Evolutionary conservation across 2,329 filamentous ascomycete species (phyloP), one percentile per base, ranked within the genome.

Genomic region (Diplocarpon mali): DNA sequence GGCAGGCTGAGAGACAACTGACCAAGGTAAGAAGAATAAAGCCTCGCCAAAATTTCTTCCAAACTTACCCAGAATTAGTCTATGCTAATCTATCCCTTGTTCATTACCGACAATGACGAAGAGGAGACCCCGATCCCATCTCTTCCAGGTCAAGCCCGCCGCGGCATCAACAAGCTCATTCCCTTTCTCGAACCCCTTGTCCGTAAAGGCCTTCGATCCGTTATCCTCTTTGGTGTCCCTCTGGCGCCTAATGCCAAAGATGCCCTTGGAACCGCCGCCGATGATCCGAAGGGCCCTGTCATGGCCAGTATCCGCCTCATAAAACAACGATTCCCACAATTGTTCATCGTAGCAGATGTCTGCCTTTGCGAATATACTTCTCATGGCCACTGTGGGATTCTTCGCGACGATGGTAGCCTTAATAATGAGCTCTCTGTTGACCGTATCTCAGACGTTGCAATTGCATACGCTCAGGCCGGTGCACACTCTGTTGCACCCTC

Each of bases 281-380:
- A 96, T 63, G 90, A 96, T 62, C 89, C 90, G 30, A 74, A 85
- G 53, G 92, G 92, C 31, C 92, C 92, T 14, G 92, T 96, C 41
- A 93, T 96, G 57, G 79, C 80, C 58, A 76, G 78, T 38, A 95
- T 96, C 60, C 83, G 83, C 40, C 74, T 95, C 27, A 73, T 98
- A 46, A 83, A 87, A 55, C 77, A 85, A 53, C 74, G 80, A 32
- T 96, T 95, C 66, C 92, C 92, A 2, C 80, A 87, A 50, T 75
- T 98, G 48, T 96, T 93, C 69, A 86, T 98, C 57, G 81, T 83
- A 54, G 80, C 83, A 48, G 92, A 98, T 62, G 92, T 98, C 47
- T 96, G 92, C 62, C 81, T 98, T 7, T 98, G 92, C 75, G 92
- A 98, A 67, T 98, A 98, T 69, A 98, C 92, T 1, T 92, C 85